These are phyloP conservation scores for Hortaea sp. DNA, from an alignment of 2,329 filamentous ascomycete genomes.

Conservation along the genomic window DNA sequence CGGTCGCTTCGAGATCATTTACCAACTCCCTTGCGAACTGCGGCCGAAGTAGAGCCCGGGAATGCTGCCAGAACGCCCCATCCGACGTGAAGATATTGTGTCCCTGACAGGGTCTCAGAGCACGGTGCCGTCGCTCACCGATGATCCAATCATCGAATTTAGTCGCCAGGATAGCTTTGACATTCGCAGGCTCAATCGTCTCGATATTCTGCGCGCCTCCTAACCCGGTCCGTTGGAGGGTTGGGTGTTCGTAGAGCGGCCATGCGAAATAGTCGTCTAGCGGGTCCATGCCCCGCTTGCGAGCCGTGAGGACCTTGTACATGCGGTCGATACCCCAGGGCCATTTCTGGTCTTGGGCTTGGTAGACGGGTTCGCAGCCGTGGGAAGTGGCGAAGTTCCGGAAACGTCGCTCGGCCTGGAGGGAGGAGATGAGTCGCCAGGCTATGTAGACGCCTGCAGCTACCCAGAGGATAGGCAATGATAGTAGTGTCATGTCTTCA, in stretches of 20 bases:
- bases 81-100: conserved; percentile 22
- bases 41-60: conserved; percentile 19
- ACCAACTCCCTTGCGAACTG: conserved; percentile 20
- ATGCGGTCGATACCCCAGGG: not conserved
- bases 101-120: conserved; percentile 17
- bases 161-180: conserved; percentile 43
- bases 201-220: conserved; percentile 4
- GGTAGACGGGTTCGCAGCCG: conserved; percentile 3
- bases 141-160: conserved; percentile 41
- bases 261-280: conserved; percentile 7
- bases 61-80: conserved; percentile 20
- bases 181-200: conserved; percentile 39
- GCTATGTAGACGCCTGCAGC: not conserved
- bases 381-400: conserved; percentile 3
- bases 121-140: conserved; percentile 10
- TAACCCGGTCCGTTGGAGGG: not conserved
- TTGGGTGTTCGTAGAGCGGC: not conserved
- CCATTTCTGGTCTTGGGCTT: not conserved
- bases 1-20: conserved; percentile 17
- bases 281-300: conserved; percentile 3
- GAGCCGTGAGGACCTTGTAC: not conserved
- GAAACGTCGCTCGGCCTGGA: conserved; percentile 3
- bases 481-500: not conserved
- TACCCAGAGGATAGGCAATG: not conserved
- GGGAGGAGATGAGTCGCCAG: conserved; percentile 1